These are phyloP conservation scores for Blumeria hordei DNA, from an alignment of 2,329 filamentous ascomycete genomes.

Conservation along the genomic window DNA sequence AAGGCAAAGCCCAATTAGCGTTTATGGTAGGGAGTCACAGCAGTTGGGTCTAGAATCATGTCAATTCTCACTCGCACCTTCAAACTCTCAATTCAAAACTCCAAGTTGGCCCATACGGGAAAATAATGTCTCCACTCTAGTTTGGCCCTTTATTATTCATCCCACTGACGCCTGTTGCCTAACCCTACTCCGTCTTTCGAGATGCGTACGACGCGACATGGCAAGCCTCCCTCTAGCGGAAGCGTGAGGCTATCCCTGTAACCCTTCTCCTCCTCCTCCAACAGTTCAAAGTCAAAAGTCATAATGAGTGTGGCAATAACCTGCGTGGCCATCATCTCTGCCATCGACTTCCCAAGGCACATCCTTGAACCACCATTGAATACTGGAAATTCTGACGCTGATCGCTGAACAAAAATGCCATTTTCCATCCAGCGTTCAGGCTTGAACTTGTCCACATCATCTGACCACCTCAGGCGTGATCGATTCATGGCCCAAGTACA, in stretches of 20 bases:
- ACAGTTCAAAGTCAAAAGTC: constrained; percentile 25
- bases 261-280: constrained; percentile 21
- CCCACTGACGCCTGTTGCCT: too few species aligned
- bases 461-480: constrained; percentile 29
- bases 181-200: too few species aligned
- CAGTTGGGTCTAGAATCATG: too few species aligned
- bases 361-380: constrained; percentile 38
- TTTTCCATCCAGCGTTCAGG: constrained; percentile 31
- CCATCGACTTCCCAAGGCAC: constrained; percentile 40
- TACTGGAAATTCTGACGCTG: constrained; percentile 33
- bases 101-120: too few species aligned
- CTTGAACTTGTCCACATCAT: constrained; percentile 28
- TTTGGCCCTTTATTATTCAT: too few species aligned
- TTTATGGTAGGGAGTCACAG: neutral
- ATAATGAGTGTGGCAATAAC: constrained; percentile 25
- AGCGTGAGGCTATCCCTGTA: constrained; percentile 37
- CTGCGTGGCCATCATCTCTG: constrained; percentile 32
- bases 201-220: constrained; percentile 10
- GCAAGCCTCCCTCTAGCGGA: constrained; percentile 37
- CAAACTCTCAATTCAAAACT: too few species aligned
- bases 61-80: too few species aligned
- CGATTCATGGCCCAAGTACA: constrained; percentile 40
- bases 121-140: too few species aligned
- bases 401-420: constrained; percentile 20
- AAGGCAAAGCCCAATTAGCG: neutral